These are phyloP conservation scores for Ceratocystiopsis minuta DNA, from an alignment of 2,329 filamentous ascomycete species.

Conservation along the genomic window DNA sequence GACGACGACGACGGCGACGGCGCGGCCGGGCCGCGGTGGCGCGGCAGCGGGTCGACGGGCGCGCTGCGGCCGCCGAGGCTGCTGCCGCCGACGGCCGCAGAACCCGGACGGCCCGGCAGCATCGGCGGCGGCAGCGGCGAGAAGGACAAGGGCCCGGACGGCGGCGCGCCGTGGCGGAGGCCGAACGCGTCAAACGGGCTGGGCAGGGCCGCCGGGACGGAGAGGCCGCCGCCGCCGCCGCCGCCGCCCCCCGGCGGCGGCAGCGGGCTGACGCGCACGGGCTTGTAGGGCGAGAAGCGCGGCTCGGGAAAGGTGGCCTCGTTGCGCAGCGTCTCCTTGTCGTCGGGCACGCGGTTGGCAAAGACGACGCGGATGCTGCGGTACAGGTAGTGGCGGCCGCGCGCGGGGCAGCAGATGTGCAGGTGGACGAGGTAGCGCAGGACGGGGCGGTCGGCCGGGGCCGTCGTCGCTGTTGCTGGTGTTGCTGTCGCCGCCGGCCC, in stretches of 20 bases:
- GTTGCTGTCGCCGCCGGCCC: constrained; percentile 32
- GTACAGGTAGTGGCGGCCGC: constrained; percentile 75
- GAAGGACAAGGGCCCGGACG: too few species aligned
- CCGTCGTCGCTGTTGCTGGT: too few species aligned
- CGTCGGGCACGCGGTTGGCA: constrained; percentile 87
- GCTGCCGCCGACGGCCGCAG: constrained; percentile 11
- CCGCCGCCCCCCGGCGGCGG: constrained; percentile 9
- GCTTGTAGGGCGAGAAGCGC: constrained; percentile 69
- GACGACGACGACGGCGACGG: constrained; percentile 13
- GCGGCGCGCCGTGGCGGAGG: constrained; percentile 10
- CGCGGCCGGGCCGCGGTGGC: constrained; percentile 30
- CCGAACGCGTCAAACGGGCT: constrained; percentile 19
- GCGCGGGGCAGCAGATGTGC: constrained; percentile 76
- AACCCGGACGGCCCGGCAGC: too few species aligned
- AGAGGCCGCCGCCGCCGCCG: constrained; percentile 10
- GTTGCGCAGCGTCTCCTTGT: constrained; percentile 79
- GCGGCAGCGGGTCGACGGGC: constrained; percentile 21
- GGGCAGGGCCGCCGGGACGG: constrained; percentile 10
- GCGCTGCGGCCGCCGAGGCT: constrained; percentile 8
- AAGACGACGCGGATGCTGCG: constrained; percentile 89
- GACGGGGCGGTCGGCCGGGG: constrained; percentile 42
- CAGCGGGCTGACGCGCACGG: constrained; percentile 33
- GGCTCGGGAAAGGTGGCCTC: constrained; percentile 84
- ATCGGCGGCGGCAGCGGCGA: constrained; percentile 3
- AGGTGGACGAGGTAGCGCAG: constrained; percentile 82